These are phyloP conservation scores for Phoenix dactylifera DNA, from an alignment of 176 grass and related monocot species.

Conservation along the genomic window DNA sequence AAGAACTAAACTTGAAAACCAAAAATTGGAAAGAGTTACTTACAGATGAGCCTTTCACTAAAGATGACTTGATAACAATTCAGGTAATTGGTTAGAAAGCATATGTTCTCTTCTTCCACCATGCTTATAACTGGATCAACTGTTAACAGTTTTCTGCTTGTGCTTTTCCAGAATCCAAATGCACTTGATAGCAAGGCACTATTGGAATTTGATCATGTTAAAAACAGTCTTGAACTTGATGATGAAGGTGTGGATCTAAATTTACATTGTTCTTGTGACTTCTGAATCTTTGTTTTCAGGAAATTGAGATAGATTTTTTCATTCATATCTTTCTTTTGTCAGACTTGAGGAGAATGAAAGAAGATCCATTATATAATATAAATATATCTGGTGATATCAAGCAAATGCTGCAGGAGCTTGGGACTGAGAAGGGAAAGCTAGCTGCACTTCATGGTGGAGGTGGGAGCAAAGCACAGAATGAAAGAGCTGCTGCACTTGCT, in stretches of 20 bases:
- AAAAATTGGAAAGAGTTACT: constrained; percentile 97
- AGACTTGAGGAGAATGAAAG: constrained; percentile 83
- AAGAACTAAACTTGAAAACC: constrained; percentile 87
- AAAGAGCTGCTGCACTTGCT: constrained; percentile 79
- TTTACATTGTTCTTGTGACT: not conserved
- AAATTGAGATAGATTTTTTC: too few species aligned
- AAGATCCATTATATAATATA: constrained; percentile 92
- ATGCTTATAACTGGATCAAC: not conserved
- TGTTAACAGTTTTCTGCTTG: constrained; percentile 16
- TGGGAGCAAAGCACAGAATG: constrained; percentile 86
- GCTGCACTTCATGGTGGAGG: constrained; percentile 77
- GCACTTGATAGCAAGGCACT: constrained; percentile 73
- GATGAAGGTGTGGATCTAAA: constrained; percentile 55
- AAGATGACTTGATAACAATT: constrained; percentile 89
- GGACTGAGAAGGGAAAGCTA: constrained; percentile 84
- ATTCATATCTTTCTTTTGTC: constrained; percentile 1
- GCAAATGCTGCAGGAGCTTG: constrained; percentile 94
- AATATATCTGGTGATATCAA: constrained; percentile 94
- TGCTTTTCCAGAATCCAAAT: constrained; percentile 67
- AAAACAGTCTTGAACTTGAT: constrained; percentile 87
- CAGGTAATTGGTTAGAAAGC: constrained; percentile 47
- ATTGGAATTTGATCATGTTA: constrained; percentile 89
- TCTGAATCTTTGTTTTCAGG: too few species aligned
- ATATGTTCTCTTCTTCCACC: not conserved
- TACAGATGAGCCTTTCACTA: constrained; percentile 84